Evolutionary conservation across 768 basidiomycete genomes (phyloP), one percentile per base, ranked within the genome.

Genomic region (Leccinum ochraceum): DNA sequence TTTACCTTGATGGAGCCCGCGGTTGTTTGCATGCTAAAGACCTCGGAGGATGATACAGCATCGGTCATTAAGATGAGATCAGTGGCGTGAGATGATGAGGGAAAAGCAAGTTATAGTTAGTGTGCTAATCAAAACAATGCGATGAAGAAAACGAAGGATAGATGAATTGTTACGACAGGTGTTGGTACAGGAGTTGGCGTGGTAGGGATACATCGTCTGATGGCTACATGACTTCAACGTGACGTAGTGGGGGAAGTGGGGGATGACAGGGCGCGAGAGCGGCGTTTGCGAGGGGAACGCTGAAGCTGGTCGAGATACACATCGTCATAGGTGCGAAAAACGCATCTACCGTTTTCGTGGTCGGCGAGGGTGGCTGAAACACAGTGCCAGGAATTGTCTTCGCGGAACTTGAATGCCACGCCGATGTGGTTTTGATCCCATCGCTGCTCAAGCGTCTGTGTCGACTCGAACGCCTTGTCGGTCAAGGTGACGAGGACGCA

Each of bases 321-420:
- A 63, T 86, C 86, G 60, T 82, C 79, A 70, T 83, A 88, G 67
- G 79, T 86, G 63, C 83, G 78, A 67, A 85, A 86, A 32, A 80
- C 67, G 65, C 81, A 84, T 34, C 59, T 70, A 34, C 78, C 78
- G 32, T 74, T 69, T 66, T 85, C 80, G 60, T 80, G 76, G 62
- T 87, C 86, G 24, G 79, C 75, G 60, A 86, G 77, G 28, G 78
- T 79, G n/a, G 85, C 86, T 84, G 83, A 88, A 37, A 88, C 79
- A 70, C 84, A 86, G 60, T 86, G 83, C 86, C 86, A 88, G n/a
- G 68, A 69, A 44, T 46, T 63, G 39, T 77, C 73, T 70, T 78
- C 80, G 46, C 75, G 69, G 60, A 85, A 85, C 63, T 84, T 85
- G 73, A 87, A 74, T 22, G 83, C 86, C 22, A 87, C 73, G 9